A percentile compares a stretch with the other conserved stretches of the same genome.
phyloP scores from a whole-genome alignment of 176 grass and related monocot genomes.

The Oryza rufipogon region DNA sequence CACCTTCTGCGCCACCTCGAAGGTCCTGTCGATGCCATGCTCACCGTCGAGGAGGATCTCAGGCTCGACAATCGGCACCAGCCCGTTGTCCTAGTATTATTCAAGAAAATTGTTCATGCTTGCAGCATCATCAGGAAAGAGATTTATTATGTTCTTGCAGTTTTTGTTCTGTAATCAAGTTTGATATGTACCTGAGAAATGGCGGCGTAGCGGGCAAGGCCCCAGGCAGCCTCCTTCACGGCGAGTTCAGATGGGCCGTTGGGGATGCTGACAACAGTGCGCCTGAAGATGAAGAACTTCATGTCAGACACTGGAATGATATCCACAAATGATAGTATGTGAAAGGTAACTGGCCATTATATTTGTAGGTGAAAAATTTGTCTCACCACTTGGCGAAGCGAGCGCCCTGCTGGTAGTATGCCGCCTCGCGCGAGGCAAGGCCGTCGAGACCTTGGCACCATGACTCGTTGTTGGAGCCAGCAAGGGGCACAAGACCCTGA shows the following conservation, averaged over 20 bases:
- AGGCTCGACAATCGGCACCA: conserved; percentile 97
- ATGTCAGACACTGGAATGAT: not conserved
- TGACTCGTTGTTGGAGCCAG: conserved; percentile 90
- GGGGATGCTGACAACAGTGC: conserved; percentile 97
- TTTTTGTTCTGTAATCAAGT: not conserved
- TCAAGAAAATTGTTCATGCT: not conserved
- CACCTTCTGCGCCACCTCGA: conserved; percentile 86
- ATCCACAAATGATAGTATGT: not conserved
- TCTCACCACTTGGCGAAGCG: conserved; percentile 98
- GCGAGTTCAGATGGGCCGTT: conserved; percentile 90
- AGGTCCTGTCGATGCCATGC: conserved; percentile 84
- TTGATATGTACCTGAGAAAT: conserved; percentile 78
- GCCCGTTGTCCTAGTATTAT: conserved; percentile 77
- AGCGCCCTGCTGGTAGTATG: conserved; percentile 95
- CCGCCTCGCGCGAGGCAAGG: conserved; percentile 88
- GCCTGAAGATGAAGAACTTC: conserved; percentile 52
- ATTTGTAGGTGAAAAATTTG: conserved; percentile 10
- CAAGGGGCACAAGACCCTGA: conserved; percentile 94
- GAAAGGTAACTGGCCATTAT: not conserved
- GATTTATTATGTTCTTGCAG: not conserved
- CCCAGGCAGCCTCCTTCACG: conserved; percentile 98
- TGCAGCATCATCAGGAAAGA: too few relatives aligned
- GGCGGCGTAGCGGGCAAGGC: conserved; percentile 92
- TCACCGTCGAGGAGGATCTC: conserved; percentile 95
- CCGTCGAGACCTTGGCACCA: conserved; percentile 99